Base-by-base conservation (phyloP, 371 early-diverging fungal species). In the Ecytonucleospora hepatopenaei region DNA sequence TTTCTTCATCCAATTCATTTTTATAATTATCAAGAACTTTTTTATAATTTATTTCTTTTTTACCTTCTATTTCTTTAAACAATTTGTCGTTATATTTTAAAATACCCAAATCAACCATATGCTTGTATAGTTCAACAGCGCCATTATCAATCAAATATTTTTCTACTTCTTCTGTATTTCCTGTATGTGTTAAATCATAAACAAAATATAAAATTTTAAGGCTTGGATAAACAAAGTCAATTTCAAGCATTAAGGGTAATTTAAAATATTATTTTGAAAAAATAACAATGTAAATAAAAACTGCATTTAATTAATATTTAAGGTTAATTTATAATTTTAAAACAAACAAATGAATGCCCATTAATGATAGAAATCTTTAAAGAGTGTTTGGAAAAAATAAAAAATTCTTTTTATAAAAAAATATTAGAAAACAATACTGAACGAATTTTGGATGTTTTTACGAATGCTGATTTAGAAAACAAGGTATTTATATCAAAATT, bases 1-100 rank as follows among this genome's bases (percentile, higher is more conserved):
- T 59, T 23, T 60, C 61, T 31, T 69, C 69, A 5, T 73, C 74
- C 16, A 47, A 33, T 33, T 73, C 67, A 26, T 65, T 33, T 2
- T 62, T 35, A 27, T 53, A 47, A 28, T 58, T 27, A 16, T 49
- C 48, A 32, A 59, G 24, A 21, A 73, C 23, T 26, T 60, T 54
- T 28, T 51, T 26, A 30, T 69, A 16, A 48, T 56, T 62, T 34
- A 48, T 15, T 40, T 64, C 46, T 33, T 59, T 59, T 17, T 1
- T 17, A 19, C 30, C 33, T 48, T 51, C 28, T 4, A 73, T 56
- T 16, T 30, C 19, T 26, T 66, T 32, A 8, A 65, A 15, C 0
- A 58, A 34, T n/a, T 59, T 27, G 12, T 61, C 60, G 32, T 60
- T 49, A 27, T 48, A 35, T 26, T 57, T n/a, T 21, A 73, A 19